These are phyloP conservation scores for Murraya paniculata DNA, from an alignment of 345 rosid species.

Conservation along the genomic window DNA sequence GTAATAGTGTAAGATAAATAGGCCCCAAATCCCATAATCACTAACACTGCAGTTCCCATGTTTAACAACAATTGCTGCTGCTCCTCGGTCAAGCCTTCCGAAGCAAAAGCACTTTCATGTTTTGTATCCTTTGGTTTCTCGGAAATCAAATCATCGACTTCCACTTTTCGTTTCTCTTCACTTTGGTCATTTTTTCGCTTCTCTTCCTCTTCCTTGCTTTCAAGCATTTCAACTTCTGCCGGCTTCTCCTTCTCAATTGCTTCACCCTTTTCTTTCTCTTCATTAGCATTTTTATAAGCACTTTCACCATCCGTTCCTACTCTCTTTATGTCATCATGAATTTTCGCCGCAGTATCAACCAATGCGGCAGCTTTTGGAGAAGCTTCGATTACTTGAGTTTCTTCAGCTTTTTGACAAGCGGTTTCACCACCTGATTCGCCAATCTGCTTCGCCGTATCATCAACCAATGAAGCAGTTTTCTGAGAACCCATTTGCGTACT, in stretches of 20 bases:
- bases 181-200: not conserved
- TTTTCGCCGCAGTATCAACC: not conserved
- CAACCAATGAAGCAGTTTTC: not conserved
- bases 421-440: not conserved
- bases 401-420: not conserved
- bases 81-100: not conserved
- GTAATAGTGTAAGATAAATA: not conserved
- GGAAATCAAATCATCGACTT: not conserved
- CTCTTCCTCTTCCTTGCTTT: not conserved
- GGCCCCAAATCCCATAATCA: constrained; percentile 1
- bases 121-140: not conserved
- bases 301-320: not conserved
- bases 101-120: not conserved
- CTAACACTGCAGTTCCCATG: not conserved
- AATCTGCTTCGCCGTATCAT: not conserved
- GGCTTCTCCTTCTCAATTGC: not conserved
- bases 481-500: not conserved
- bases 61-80: not conserved
- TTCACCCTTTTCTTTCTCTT: no score
- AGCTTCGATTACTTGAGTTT: not conserved
- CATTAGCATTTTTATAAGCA: not conserved
- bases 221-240: not conserved
- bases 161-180: not conserved
- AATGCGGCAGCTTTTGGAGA: not conserved
- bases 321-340: not conserved